These are phyloP conservation scores for Aleurites moluccanus DNA, from an alignment of 441 rosid genomes.

Conservation along the genomic window DNA sequence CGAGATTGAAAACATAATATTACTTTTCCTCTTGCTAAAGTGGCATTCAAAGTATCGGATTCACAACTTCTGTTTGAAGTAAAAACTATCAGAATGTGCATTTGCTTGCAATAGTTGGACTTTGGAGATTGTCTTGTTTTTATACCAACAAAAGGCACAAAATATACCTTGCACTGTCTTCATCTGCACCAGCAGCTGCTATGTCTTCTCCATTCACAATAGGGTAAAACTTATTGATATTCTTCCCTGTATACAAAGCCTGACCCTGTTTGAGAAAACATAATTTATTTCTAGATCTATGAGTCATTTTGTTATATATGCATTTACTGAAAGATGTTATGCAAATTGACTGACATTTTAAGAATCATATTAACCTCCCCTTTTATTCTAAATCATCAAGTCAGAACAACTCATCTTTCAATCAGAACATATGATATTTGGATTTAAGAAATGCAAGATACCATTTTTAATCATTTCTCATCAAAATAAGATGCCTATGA, in stretches of 20 bases:
- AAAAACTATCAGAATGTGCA: constrained; percentile 10
- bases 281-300: constrained; percentile 9
- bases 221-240: constrained; percentile 37
- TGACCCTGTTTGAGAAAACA: constrained; percentile 46
- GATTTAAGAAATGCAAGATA: background rate
- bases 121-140: background rate
- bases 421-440: background rate
- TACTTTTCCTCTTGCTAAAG: constrained; percentile 50
- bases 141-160: background rate
- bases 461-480: background rate
- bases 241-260: constrained; percentile 42
- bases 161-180: constrained; percentile 42
- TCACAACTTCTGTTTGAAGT: constrained; percentile 42
- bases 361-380: background rate
- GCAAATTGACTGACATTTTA: background rate
- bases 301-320: background rate
- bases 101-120: background rate
- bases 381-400: constrained; percentile 1
- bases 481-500: background rate
- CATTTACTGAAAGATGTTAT: background rate
- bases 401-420: background rate
- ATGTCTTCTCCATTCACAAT: constrained; percentile 47
- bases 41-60: constrained; percentile 37
- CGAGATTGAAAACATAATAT: constrained; percentile 53
- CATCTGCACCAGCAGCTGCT: constrained; percentile 36